phyloP scores from a whole-genome alignment of 2,329 filamentous ascomycete genomes.

The Grosmannia huntii region DNA sequence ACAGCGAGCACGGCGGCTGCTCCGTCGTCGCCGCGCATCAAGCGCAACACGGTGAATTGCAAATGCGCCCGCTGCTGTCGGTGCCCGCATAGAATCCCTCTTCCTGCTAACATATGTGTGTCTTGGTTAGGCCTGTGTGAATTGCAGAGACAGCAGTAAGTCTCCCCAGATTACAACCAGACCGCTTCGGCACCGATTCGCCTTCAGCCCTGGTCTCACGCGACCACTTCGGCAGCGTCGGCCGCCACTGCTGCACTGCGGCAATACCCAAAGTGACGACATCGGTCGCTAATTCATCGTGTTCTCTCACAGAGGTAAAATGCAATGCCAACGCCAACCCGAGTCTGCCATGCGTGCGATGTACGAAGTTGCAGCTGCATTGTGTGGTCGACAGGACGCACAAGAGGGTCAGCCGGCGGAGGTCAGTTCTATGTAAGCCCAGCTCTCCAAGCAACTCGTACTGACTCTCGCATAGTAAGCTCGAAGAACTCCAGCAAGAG shows the following conservation, averaged over 20 bases:
- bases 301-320: slow-evolving; percentile 12
- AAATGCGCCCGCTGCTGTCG: not conserved
- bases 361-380: slow-evolving; percentile 11
- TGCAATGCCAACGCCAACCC: slow-evolving; percentile 12
- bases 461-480: slow-evolving; percentile 28
- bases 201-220: slow-evolving; percentile 1
- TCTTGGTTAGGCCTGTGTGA: slow-evolving; percentile 12
- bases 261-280: not conserved
- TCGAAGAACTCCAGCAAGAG: slow-evolving; percentile 41
- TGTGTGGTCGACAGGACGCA: slow-evolving; percentile 14
- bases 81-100: not conserved
- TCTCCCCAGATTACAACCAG: not conserved
- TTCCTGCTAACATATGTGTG: not conserved
- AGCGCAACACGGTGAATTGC: slow-evolving; percentile 13
- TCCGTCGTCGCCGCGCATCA: slow-evolving; percentile 10
- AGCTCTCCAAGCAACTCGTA: not conserved
- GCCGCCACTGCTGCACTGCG: not conserved
- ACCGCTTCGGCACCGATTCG: slow-evolving; percentile 10
- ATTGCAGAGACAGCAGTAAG: slow-evolving; percentile 16
- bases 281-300: not conserved
- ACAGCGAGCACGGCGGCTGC: slow-evolving; percentile 5
- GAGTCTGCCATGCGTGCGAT: slow-evolving; percentile 11
- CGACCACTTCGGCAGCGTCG: not conserved
- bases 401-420: slow-evolving; percentile 13
- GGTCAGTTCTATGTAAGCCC: slow-evolving; percentile 4